A percentile compares a stretch with the other conserved stretches of the same genome.
These are phyloP conservation scores for Oryza glaberrima DNA, from an alignment of 176 grass and related monocot species.

Conservation along the genomic window DNA sequence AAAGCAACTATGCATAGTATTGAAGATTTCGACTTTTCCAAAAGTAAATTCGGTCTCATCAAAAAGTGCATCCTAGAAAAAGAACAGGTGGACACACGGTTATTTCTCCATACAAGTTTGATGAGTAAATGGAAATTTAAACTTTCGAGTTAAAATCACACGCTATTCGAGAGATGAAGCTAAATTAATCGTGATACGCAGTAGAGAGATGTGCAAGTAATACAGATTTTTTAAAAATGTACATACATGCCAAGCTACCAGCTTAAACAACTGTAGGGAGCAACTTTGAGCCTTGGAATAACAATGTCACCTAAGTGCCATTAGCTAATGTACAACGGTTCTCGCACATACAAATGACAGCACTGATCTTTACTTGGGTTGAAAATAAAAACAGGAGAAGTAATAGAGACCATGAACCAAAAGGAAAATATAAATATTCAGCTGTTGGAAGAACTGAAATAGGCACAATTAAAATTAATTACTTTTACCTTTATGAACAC, in stretches of 20 bases:
- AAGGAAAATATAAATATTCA: background rate
- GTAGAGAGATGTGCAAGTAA: background rate
- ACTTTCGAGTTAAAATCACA: background rate
- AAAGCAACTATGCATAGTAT: background rate
- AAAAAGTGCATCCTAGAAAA: background rate
- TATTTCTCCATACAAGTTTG: background rate
- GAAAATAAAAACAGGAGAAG: background rate
- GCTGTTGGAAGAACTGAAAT: background rate
- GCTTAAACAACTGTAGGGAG: background rate
- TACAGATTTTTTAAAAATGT: slow-evolving; percentile 13
- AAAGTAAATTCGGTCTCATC: slow-evolving; percentile 5
- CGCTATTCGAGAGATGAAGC: background rate
- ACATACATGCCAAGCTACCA: background rate
- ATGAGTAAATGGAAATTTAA: background rate
- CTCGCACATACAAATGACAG: background rate
- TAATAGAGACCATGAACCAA: slow-evolving; percentile 9
- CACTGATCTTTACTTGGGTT: background rate
- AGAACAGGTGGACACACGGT: background rate
- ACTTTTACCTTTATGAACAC: background rate
- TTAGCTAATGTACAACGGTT: background rate
- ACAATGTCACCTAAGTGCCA: background rate
- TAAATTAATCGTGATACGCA: background rate
- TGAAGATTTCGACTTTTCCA: background rate
- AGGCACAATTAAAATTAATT: background rate
- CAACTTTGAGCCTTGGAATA: background rate